Conservation (phyloP, 441 rosid species). For the Brassica balearica region DNA sequence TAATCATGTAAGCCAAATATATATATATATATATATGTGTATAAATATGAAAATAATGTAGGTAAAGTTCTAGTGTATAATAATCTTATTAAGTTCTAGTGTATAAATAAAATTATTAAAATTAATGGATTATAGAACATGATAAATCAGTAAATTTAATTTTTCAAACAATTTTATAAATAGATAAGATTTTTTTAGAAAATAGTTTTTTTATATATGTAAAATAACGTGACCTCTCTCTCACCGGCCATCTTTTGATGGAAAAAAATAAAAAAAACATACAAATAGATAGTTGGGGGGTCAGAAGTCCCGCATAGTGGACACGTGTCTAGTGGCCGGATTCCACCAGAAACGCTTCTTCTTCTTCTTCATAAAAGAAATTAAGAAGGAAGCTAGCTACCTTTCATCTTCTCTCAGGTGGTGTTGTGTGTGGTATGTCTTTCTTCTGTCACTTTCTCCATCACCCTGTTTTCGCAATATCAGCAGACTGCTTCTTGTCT, state of each 20-base stretch:
- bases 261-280: neutral
- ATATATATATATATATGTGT: no score
- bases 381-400: neutral
- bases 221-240: neutral
- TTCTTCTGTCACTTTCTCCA: neutral
- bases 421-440: neutral
- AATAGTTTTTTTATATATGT: no score
- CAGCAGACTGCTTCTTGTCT: neutral
- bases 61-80: no score
- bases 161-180: no score
- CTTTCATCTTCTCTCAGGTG: neutral
- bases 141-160: no score
- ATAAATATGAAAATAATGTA: no score
- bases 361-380: neutral
- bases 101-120: no score
- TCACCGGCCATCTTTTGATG: neutral
- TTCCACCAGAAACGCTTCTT: slow-evolving; percentile 18
- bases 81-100: no score
- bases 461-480: neutral
- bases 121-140: no score
- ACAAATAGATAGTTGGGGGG: neutral
- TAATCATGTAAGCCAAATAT: no score
- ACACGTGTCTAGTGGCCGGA: slow-evolving; percentile 22
- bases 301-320: slow-evolving; percentile 1
- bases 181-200: no score